Percentiles rank a stretch among this genome's conserved stretches.
Evolutionary conservation across 208 protist genomes (phyloP).

Genomic region (Vickermania spadyakhi): DNA sequence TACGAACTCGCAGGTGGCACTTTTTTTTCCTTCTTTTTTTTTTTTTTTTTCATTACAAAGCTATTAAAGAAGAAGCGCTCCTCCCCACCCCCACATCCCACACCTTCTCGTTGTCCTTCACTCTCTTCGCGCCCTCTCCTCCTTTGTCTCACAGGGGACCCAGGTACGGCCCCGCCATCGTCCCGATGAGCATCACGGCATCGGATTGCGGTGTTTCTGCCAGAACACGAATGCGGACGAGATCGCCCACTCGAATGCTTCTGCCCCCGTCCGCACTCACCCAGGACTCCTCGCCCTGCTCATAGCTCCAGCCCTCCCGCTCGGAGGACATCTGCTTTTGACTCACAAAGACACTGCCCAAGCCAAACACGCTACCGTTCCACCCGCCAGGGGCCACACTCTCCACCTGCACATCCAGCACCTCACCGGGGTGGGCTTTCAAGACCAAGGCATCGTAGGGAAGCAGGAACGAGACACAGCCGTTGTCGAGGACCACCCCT

Average conservation of each 20-base stretch:
- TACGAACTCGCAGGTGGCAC: too few species aligned
- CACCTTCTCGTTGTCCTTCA: background rate
- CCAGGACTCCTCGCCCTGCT: constrained; percentile 52
- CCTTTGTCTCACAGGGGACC: constrained; percentile 55
- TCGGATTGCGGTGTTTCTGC: constrained; percentile 73
- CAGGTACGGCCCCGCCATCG: constrained; percentile 50
- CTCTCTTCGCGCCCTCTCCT: too few species aligned
- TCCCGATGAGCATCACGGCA: constrained; percentile 54
- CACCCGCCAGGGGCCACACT: constrained; percentile 62
- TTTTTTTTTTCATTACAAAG: too few species aligned
- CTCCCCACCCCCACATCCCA: too few species aligned
- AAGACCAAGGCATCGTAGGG: constrained; percentile 77
- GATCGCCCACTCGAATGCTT: constrained; percentile 48
- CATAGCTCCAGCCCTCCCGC: constrained; percentile 39
- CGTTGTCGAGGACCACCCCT: constrained; percentile 71
- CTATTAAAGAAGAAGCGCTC: too few species aligned
- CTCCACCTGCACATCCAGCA: constrained; percentile 65
- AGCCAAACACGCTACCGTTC: constrained; percentile 62
- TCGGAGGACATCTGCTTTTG: constrained; percentile 42
- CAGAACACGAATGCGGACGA: constrained; percentile 71
- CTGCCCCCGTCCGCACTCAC: constrained; percentile 46
- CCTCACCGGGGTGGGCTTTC: constrained; percentile 78
- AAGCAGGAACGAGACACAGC: constrained; percentile 61
- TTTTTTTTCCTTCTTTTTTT: too few species aligned
- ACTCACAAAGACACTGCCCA: constrained; percentile 69